Evolutionary conservation across 2,329 filamentous ascomycete species (phyloP), one percentile per base, ranked within the genome.

Genomic region (Ceratocystiopsis sp.): DNA sequence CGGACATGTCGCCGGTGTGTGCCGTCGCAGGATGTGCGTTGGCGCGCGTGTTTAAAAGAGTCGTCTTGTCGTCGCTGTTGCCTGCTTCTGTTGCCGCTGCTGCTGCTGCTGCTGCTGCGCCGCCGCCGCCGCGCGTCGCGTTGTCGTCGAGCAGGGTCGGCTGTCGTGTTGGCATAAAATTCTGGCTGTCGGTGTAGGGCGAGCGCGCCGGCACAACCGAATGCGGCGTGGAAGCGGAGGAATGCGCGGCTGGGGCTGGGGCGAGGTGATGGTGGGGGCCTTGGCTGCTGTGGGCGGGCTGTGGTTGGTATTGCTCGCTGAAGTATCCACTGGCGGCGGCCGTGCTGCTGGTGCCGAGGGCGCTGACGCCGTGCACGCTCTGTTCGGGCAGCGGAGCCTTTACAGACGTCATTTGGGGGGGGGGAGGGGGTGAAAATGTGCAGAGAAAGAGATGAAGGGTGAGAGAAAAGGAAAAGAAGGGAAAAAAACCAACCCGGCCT

Each of bases 41-140:
- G 37, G 59, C 55, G 17, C 58, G 41, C 2, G 61, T 61, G 46
- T 62, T 63, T 43, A 57, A 54, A 35, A 57, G 37, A 4, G 60
- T 60, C 42, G 58, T 55, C 42, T 59, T 52, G 47, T 61, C 56
- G 7, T 57, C 43, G 43, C 7, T 7, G 19, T 21, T 21, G 19
- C 19, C 19, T 21, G 19, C 19, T 21, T 29, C n/a, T n/a, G n/a
- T n/a, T n/a, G n/a, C n/a, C n/a, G n/a, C n/a, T n/a, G n/a, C n/a
- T n/a, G n/a, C n/a, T n/a, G n/a, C n/a, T n/a, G n/a, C n/a, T n/a
- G n/a, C n/a, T n/a, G n/a, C n/a, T n/a, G n/a, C n/a, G n/a, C n/a
- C 33, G 33, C 5, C 13, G 33, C 7, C 33, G 33, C 33, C 33
- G 33, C 25, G 25, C 25, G 25, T 29, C 25, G 25, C 10, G 25